Conservation (phyloP, 2,329 filamentous ascomycete genomes). For the Fusarium proliferatum region DNA sequence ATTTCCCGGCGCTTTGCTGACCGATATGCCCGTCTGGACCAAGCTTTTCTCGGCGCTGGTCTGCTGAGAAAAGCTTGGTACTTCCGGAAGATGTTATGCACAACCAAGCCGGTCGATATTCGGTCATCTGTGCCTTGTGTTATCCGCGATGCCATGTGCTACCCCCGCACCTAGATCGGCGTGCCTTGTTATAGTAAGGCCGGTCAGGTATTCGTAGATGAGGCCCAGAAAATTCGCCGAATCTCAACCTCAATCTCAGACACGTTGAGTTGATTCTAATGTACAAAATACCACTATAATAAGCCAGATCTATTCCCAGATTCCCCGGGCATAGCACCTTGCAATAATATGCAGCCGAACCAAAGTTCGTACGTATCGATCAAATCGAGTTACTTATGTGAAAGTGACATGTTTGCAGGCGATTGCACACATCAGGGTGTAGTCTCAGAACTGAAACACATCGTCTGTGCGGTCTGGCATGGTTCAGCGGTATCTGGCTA, state of each 20-base stretch:
- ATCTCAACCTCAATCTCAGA: conserved; percentile 7
- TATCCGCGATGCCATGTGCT: conserved; percentile 41
- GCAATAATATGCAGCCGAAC: neutral
- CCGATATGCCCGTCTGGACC: conserved; percentile 17
- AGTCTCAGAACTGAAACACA: conserved; percentile 39
- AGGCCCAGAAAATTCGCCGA: conserved; percentile 35
- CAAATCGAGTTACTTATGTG: conserved; percentile 1
- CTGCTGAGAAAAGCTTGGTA: conserved; percentile 32
- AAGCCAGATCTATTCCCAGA: neutral
- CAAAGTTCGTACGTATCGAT: neutral
- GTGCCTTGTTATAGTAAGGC: conserved; percentile 25
- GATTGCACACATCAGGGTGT: conserved; percentile 29
- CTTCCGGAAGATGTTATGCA: conserved; percentile 38
- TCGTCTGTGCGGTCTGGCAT: conserved; percentile 36
- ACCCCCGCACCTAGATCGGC: conserved; percentile 39
- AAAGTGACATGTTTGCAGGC: conserved; percentile 16
- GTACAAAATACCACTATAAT: neutral
- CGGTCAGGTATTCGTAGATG: conserved; percentile 7
- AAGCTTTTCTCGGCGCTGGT: conserved; percentile 40
- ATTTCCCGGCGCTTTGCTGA: conserved; percentile 20
- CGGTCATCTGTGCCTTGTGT: conserved; percentile 35
- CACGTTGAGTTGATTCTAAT: neutral
- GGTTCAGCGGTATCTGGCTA: conserved; percentile 32
- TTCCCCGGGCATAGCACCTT: neutral
- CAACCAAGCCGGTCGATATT: conserved; percentile 34